Percentiles rank a stretch among this genome's conserved stretches.
Conservation (phyloP, 768 basidiomycete species). For the Calocera viscosa region DNA sequence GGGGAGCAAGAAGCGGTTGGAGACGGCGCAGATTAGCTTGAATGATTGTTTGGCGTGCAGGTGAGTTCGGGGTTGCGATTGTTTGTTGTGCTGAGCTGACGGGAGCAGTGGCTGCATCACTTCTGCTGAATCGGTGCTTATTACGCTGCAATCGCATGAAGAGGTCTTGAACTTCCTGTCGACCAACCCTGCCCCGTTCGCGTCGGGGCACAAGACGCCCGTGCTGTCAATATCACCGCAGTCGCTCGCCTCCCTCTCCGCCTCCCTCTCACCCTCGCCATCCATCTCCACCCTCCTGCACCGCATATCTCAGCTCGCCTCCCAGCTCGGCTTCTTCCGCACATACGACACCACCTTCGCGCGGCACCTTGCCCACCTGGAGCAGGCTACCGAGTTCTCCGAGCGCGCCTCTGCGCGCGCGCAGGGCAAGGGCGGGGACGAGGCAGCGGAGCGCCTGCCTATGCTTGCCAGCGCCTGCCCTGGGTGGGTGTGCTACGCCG, state of each 20-base stretch:
- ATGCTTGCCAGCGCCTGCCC: conserved; percentile 96
- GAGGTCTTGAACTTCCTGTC: conserved; percentile 76
- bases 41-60: conserved; percentile 98
- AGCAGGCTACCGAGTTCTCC: conserved; percentile 68
- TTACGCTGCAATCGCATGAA: conserved; percentile 86
- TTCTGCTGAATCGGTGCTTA: conserved; percentile 92
- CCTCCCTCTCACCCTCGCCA: conserved; percentile 42
- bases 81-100: conserved; percentile 3
- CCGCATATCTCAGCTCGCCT: conserved; percentile 57
- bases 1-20: conserved; percentile 43
- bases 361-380: conserved; percentile 67
- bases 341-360: conserved; percentile 95
- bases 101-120: conserved; percentile 82
- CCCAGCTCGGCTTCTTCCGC: conserved; percentile 59
- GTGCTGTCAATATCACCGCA: conserved; percentile 86
- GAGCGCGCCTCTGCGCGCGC: conserved; percentile 43
- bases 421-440: conserved; percentile 13
- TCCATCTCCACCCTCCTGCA: conserved; percentile 36
- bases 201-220: conserved; percentile 40
- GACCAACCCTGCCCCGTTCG: conserved; percentile 36
- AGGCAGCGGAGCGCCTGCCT: conserved; percentile 40
- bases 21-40: conserved; percentile 88
- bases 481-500: conserved; percentile 98
- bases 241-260: conserved; percentile 67
- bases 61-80: conserved; percentile 34